Evolutionary conservation across 2,329 filamentous ascomycete genomes (phyloP).

Genomic region (Penicillium sp.): DNA sequence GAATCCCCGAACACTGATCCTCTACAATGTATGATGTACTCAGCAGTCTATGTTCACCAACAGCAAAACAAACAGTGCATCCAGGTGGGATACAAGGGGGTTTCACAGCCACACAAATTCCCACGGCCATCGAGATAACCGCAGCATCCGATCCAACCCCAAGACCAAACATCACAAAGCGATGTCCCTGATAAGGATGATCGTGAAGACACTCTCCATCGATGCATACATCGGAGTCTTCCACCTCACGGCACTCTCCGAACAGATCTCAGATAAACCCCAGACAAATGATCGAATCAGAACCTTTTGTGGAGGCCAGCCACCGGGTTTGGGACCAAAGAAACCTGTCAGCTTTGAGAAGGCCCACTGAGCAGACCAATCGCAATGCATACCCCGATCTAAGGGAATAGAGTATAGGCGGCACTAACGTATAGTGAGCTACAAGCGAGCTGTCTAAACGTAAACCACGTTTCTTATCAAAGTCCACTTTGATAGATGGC

Average conservation of each 20-base stretch:
- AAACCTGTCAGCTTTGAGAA: neutral
- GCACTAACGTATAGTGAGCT: neutral
- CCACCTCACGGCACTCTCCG: constrained; percentile 11
- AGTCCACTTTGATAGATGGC: constrained; percentile 1
- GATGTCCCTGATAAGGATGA: neutral
- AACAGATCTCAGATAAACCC: constrained; percentile 6
- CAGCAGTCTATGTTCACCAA: neutral
- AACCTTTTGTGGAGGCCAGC: neutral
- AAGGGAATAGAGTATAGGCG: neutral
- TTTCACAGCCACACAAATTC: neutral
- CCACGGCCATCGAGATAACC: neutral
- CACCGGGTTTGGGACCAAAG: neutral
- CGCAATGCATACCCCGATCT: neutral
- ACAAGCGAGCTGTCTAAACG: neutral
- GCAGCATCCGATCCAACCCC: neutral
- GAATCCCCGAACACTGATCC: neutral
- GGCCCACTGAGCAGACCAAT: neutral
- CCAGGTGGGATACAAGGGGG: neutral
- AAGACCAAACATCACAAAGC: neutral
- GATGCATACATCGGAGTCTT: constrained; percentile 6
- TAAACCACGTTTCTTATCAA: constrained; percentile 2
- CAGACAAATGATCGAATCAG: constrained; percentile 4
- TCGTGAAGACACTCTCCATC: neutral
- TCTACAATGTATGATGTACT: neutral
- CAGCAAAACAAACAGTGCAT: neutral